A percentile compares a stretch with the other conserved stretches of the same genome.
phyloP scores from a whole-genome alignment of 257 asterid species.

The Nicotiana noctiflora region DNA sequence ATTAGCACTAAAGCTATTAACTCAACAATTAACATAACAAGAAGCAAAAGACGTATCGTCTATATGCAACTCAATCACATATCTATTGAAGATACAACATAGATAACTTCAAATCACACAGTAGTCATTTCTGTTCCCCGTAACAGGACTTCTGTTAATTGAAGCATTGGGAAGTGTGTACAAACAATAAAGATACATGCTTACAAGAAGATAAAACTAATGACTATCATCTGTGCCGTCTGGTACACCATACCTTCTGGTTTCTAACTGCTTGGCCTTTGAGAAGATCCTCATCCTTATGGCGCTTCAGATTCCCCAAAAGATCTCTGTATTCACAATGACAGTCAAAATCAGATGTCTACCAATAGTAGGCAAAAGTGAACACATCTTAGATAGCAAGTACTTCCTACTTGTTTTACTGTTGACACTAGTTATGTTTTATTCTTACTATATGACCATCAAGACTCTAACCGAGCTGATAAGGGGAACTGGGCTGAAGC shows the following conservation, averaged over 20 bases:
- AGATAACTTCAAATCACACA: neutral
- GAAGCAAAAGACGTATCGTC: neutral
- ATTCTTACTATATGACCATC: neutral
- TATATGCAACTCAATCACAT: neutral
- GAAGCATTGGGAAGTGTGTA: neutral
- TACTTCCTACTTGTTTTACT: neutral
- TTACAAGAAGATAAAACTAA: neutral
- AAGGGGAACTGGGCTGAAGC: neutral
- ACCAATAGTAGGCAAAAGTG: neutral
- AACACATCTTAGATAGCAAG: neutral
- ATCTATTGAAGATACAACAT: neutral
- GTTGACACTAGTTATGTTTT: neutral
- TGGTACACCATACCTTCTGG: slow-evolving; percentile 54
- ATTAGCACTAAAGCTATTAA: neutral
- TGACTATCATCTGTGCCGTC: neutral
- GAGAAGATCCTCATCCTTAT: slow-evolving; percentile 70
- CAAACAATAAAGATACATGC: neutral
- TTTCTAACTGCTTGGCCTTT: slow-evolving; percentile 86
- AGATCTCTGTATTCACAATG: slow-evolving; percentile 45
- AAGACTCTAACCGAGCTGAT: neutral
- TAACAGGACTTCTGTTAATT: neutral
- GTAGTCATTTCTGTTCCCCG: neutral
- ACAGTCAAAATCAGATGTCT: neutral
- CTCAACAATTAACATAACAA: neutral
- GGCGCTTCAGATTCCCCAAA: slow-evolving; percentile 56